Base-by-base conservation (phyloP, 2,329 filamentous ascomycete species). In the Cordyceps pruinosa region DNA sequence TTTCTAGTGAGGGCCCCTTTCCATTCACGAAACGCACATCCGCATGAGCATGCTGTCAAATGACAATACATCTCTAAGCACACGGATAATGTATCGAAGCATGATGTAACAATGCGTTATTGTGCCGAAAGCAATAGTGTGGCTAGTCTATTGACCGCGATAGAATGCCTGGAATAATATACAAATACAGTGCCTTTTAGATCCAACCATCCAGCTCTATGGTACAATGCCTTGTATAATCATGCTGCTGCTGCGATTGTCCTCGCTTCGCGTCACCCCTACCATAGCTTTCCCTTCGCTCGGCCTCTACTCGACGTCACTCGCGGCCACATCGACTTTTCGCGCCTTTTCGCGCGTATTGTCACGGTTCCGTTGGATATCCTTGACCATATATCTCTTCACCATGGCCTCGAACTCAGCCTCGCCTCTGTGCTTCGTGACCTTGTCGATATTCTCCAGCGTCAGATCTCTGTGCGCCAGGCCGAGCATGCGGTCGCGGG, bases 381-480 rank as follows among this genome's bases (percentile, higher is more conserved):
- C 35, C 44, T 48, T 47, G 44, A 48, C 44, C 53, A 56, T 56
- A 15, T 49, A 49, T 42, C 45, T 42, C 54, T 47, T 41, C 19
- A 49, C 54, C 54, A 56, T 56, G 13, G 75, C 68, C 66, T 94
- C 86, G 63, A 97, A 80, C 28, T 82, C 82, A 57, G 78, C 72
- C 65, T 87, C 75, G 35, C 90, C 90, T 61, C 82, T 74, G 61
- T 91, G 81, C 74, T 83, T 96, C 58, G 90, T 94, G 55, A 95
- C 90, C 75, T 97, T 97, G 62, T 79, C 77, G 46, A 93, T 80
- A 74, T 97, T 97, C 68, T 82, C 79, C 57, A 78, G 75, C 34
- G 93, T 97, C 64, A 94, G 76, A 32, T 88, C 80, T 63, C 84
- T 88, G 65, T 89, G 75, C 2, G 75, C 70, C 52, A 82, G 77